Conservation (phyloP, 2,329 filamentous ascomycete genomes). For the Penicillium sp. region DNA sequence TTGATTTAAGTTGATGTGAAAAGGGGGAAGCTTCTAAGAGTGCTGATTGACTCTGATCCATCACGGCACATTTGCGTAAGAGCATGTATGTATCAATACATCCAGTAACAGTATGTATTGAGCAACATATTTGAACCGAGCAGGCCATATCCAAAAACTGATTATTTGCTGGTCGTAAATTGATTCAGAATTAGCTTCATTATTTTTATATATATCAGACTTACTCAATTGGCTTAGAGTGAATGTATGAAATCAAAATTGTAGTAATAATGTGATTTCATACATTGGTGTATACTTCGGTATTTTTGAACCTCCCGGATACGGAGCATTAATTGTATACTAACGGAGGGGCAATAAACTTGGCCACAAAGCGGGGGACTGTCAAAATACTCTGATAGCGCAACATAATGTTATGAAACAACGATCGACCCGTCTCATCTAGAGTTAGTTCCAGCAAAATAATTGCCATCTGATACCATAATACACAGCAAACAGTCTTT, state of each 20-base stretch:
- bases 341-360: neutral
- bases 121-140: neutral
- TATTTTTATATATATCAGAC: neutral
- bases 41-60: neutral
- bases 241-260: neutral
- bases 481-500: no score
- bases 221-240: no score
- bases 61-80: neutral
- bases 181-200: neutral
- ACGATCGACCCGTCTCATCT: neutral
- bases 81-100: neutral
- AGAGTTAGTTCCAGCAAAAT: neutral
- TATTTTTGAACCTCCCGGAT: neutral
- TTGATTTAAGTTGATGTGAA: neutral
- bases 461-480: no score
- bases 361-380: neutral
- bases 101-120: neutral
- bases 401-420: no score
- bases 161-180: neutral
- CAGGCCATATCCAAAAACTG: neutral
- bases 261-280: neutral
- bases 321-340: neutral
- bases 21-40: neutral
- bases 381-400: neutral
- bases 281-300: neutral